Conservation (phyloP, 2,329 filamentous ascomycete genomes). For the Colletotrichum tofieldiae region DNA sequence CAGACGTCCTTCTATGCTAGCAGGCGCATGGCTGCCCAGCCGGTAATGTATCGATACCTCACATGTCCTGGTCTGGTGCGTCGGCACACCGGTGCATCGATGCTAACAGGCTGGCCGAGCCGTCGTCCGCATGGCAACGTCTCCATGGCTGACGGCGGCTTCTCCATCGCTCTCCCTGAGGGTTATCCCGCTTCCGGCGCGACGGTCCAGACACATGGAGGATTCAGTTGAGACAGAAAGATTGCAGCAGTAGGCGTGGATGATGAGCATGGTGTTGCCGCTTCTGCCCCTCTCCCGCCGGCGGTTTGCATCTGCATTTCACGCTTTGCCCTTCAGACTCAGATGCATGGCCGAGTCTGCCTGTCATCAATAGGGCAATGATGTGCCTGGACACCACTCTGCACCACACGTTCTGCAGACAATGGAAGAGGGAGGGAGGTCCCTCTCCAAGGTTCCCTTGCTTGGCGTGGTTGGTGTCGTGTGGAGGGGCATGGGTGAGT, state of each 20-base stretch:
- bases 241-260: background rate
- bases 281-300: constrained; percentile 1
- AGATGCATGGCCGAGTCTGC: constrained; percentile 21
- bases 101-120: constrained; percentile 29
- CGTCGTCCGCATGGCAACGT: constrained; percentile 35
- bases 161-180: background rate
- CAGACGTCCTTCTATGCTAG: constrained; percentile 42
- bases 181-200: constrained; percentile 17
- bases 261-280: constrained; percentile 1
- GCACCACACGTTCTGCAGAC: background rate
- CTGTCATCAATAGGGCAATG: constrained; percentile 10
- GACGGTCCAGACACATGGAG: constrained; percentile 1
- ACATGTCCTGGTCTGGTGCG: constrained; percentile 24
- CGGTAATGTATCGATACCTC: constrained; percentile 53
- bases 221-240: background rate
- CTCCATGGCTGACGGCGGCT: constrained; percentile 4
- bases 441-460: background rate
- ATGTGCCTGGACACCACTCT: constrained; percentile 7
- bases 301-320: constrained; percentile 19
- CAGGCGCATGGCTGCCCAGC: constrained; percentile 57
- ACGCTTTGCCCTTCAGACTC: constrained; percentile 19
- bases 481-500: constrained; percentile 5
- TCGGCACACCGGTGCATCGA: constrained; percentile 10
- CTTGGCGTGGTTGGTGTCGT: constrained; percentile 18
- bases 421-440: too few relatives aligned